Evolutionary conservation across 768 basidiomycete genomes (phyloP).

Genomic region (Cyclocybe aegerita): DNA sequence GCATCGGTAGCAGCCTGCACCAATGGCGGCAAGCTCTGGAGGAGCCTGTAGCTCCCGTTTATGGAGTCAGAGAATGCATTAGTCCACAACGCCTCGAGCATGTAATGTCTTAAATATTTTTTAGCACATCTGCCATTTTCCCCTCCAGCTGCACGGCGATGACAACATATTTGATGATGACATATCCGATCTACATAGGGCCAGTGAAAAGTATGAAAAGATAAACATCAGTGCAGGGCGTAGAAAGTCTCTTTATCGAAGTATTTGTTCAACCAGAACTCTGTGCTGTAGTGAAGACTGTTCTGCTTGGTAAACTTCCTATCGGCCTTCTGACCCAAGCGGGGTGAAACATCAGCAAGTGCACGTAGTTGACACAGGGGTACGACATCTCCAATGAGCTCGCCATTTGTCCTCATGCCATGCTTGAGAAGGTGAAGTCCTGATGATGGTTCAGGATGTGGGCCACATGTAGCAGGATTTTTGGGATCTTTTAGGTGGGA

Average conservation of each 20-base stretch:
- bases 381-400: constrained; percentile 24
- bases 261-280: constrained; percentile 33
- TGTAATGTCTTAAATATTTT: too few species aligned
- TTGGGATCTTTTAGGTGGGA: too few species aligned
- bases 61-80: too few species aligned
- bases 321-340: constrained; percentile 24
- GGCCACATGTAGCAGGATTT: constrained; percentile 1
- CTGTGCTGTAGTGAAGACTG: constrained; percentile 16
- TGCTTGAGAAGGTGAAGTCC: constrained; percentile 23
- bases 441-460: constrained; percentile 17
- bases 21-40: too few species aligned
- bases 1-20: too few species aligned
- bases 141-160: too few species aligned
- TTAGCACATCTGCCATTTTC: too few species aligned
- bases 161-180: background rate
- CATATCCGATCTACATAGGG: background rate
- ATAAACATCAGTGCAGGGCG: background rate
- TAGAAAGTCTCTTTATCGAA: constrained; percentile 28
- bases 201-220: background rate
- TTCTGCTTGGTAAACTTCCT: constrained; percentile 19
- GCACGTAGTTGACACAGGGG: constrained; percentile 19
- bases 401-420: constrained; percentile 10
- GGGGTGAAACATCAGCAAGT: constrained; percentile 24
- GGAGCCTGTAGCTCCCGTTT: too few species aligned
- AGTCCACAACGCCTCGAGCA: too few species aligned